A percentile compares a stretch with the other conserved stretches of the same genome.
Conservation (phyloP, 306 rosid genomes). For the Lathyrus sativus region DNA sequence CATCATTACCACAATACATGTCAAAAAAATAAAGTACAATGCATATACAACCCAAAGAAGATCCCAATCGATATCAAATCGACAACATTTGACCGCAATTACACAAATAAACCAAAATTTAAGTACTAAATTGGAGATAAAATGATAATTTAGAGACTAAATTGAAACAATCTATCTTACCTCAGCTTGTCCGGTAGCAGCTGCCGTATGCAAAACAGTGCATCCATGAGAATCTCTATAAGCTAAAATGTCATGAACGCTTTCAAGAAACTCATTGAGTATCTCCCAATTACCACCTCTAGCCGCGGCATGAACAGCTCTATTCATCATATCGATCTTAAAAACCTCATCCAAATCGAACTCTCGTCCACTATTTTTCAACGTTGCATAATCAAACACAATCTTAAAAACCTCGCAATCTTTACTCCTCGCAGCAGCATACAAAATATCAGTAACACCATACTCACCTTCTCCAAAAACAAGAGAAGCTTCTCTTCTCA, state of each 20-base stretch:
- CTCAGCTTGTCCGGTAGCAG: slow-evolving; percentile 86
- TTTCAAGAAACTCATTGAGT: slow-evolving; percentile 54
- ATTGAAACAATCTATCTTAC: slow-evolving; percentile 44
- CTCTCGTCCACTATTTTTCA: slow-evolving; percentile 38
- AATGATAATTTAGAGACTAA: background rate
- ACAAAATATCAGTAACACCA: slow-evolving; percentile 79
- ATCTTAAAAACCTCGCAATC: slow-evolving; percentile 61
- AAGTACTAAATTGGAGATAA: background rate
- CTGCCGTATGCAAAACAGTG: slow-evolving; percentile 71
- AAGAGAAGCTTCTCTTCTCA: slow-evolving; percentile 60
- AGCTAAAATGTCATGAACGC: slow-evolving; percentile 46
- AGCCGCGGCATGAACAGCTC: slow-evolving; percentile 81
- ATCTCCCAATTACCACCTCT: slow-evolving; percentile 90
- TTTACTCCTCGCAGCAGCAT: slow-evolving; percentile 83
- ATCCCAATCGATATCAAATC: background rate
- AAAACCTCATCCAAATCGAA: slow-evolving; percentile 44
- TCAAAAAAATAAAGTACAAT: slow-evolving; percentile 5
- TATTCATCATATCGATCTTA: slow-evolving; percentile 70
- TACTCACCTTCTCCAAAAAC: slow-evolving; percentile 93
- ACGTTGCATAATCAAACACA: slow-evolving; percentile 56
- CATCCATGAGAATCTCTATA: slow-evolving; percentile 70
- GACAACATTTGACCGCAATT: background rate
- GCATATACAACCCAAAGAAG: background rate
- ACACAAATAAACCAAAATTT: slow-evolving; percentile 3
- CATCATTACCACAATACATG: slow-evolving; percentile 23